Percentiles rank a stretch among this genome's conserved stretches.
Evolutionary conservation across 2,329 filamentous ascomycete species (phyloP).

Genomic region (Alternaria rosae): DNA sequence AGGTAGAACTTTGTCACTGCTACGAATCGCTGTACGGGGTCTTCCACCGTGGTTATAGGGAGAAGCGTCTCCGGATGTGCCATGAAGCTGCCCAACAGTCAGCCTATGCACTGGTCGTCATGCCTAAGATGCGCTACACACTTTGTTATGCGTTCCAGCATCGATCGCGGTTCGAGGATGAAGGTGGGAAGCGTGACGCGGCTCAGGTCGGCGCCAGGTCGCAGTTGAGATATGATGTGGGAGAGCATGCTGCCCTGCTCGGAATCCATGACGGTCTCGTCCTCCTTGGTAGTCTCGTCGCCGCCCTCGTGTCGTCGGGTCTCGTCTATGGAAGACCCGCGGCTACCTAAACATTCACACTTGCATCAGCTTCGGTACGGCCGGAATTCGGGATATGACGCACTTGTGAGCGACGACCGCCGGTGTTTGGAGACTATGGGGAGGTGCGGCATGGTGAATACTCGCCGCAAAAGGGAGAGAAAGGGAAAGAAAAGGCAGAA

Average conservation of each 20-base stretch:
- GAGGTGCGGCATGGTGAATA: conserved; percentile 48
- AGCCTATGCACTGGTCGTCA: conserved; percentile 6
- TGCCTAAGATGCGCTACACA: conserved; percentile 57
- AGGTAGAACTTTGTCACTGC: conserved; percentile 98
- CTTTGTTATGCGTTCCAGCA: conserved; percentile 99
- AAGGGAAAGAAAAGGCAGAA: not conserved
- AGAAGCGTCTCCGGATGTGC: conserved; percentile 96
- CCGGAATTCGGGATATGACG: conserved; percentile 24
- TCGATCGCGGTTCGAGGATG: conserved; percentile 95
- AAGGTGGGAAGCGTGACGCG: conserved; percentile 95
- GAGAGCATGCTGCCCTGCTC: conserved; percentile 96
- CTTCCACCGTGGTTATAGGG: conserved; percentile 84
- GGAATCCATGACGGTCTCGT: conserved; percentile 83
- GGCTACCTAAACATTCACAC: conserved; percentile 41
- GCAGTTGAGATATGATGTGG: conserved; percentile 96
- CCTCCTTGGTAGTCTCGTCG: conserved; percentile 58
- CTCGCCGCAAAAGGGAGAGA: not conserved
- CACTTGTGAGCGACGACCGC: conserved; percentile 38
- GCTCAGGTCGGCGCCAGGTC: conserved; percentile 93
- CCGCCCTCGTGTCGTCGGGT: conserved; percentile 43
- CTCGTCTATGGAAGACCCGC: conserved; percentile 53
- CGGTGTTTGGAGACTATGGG: conserved; percentile 34
- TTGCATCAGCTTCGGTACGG: conserved; percentile 29
- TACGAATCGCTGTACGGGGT: conserved; percentile 88
- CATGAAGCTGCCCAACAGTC: conserved; percentile 79